Evolutionary conservation across 331 rosid genomes (phyloP).

Genomic region (Saraca asoca): DNA sequence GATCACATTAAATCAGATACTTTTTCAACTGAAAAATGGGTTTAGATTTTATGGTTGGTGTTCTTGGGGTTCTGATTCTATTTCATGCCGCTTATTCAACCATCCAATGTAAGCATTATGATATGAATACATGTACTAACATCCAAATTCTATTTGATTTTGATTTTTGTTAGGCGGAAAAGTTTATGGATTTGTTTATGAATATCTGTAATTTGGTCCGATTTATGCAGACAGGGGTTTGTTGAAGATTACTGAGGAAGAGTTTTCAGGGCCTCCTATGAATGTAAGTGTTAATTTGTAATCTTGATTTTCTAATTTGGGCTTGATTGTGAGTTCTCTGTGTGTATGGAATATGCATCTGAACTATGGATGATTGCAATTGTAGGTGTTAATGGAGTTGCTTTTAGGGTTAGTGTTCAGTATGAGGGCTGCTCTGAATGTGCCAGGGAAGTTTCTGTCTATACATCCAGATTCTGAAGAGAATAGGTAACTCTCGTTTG

Average conservation of each 20-base stretch:
- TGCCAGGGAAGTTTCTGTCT: constrained; percentile 72
- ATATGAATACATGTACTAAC: background rate
- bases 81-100: constrained; percentile 86
- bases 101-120: constrained; percentile 58
- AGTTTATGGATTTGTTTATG: background rate
- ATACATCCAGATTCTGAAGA: constrained; percentile 79
- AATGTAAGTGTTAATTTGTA: constrained; percentile 40
- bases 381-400: constrained; percentile 70
- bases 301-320: background rate
- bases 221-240: constrained; percentile 72
- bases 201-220: constrained; percentile 32
- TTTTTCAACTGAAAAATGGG: constrained; percentile 50
- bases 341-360: background rate
- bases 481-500: constrained; percentile 59
- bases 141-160: background rate
- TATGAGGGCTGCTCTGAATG: constrained; percentile 73
- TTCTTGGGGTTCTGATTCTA: constrained; percentile 61
- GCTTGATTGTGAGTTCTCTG: constrained; percentile 17
- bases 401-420: constrained; percentile 62
- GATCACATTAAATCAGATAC: constrained; percentile 24
- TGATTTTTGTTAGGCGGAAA: background rate
- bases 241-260: constrained; percentile 87
- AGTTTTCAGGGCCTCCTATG: constrained; percentile 85
- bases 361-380: constrained; percentile 33
- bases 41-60: constrained; percentile 56